These are phyloP conservation scores for Porphyridium purpureum DNA, from an alignment of 23 red algal genomes.

Conservation along the genomic window DNA sequence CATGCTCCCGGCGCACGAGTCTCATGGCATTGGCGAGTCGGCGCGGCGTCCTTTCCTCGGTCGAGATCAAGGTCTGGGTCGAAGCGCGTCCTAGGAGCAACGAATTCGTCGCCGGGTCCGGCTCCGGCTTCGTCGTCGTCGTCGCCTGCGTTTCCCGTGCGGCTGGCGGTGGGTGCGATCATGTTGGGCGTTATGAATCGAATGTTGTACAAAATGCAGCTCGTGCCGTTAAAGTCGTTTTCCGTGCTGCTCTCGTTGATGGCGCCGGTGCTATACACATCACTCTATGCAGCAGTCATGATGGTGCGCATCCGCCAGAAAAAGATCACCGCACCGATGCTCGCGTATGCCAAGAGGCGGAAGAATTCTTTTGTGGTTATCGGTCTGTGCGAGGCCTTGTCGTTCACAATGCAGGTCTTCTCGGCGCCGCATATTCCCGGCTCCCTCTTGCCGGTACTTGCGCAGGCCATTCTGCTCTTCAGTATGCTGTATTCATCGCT, in stretches of 20 bases:
- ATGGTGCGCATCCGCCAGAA: neutral
- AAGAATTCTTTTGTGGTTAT: slow-evolving; percentile 6
- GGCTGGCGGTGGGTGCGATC: slow-evolving; percentile 3
- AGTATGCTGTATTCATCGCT: slow-evolving; percentile 1
- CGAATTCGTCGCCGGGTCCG: no score
- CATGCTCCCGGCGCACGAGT: no score
- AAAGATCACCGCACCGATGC: neutral
- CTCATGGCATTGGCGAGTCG: no score
- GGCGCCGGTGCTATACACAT: neutral
- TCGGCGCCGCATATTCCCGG: slow-evolving; percentile 9
- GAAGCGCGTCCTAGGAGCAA: no score
- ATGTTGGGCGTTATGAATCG: slow-evolving; percentile 6
- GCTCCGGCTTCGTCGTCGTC: no score
- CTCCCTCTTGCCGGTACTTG: slow-evolving; percentile 3
- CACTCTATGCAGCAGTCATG: neutral
- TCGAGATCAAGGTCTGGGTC: no score
- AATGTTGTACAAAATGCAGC: slow-evolving; percentile 4
- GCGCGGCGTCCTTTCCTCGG: no score
- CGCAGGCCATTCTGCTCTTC: slow-evolving; percentile 6
- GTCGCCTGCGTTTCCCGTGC: no score
- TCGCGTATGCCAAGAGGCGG: neutral
- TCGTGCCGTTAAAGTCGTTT: slow-evolving; percentile 3
- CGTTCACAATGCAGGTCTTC: slow-evolving; percentile 6
- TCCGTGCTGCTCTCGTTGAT: slow-evolving; percentile 3
- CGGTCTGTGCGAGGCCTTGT: slow-evolving; percentile 4